phyloP scores from a whole-genome alignment of 129 eudicot genomes.

The Lactuca saligna region DNA sequence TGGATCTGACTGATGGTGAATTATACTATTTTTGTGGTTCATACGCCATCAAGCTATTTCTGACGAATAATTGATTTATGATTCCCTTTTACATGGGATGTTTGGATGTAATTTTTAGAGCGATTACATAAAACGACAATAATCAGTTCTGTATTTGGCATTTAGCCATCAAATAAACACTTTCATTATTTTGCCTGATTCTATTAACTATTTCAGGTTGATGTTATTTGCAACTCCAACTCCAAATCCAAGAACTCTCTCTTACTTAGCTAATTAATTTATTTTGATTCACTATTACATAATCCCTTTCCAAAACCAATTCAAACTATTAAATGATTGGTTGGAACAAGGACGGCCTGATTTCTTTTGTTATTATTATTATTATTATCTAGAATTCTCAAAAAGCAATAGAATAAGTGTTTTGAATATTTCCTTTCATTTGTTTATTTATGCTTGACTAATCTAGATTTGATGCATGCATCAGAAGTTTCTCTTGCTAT shows the following conservation, averaged over 20 bases:
- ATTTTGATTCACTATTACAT: not conserved
- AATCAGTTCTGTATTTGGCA: not conserved
- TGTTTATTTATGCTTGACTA: not conserved
- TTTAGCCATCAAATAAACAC: not conserved
- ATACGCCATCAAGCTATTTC: not conserved
- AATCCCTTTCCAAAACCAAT: not conserved
- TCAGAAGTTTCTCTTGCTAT: not conserved
- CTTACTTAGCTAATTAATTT: not conserved
- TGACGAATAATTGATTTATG: conserved; percentile 6
- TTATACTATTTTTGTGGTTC: conserved; percentile 10
- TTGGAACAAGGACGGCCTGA: conserved; percentile 6
- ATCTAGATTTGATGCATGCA: conserved; percentile 3
- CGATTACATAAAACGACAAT: conserved; percentile 1
- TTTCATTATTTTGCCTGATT: not conserved
- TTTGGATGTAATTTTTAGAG: not conserved
- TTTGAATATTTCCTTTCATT: not conserved
- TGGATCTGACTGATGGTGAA: conserved; percentile 34
- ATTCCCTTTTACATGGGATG: not conserved
- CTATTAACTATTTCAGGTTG: not conserved
- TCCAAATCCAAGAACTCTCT: not conserved
- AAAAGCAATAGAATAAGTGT: conserved; percentile 13
- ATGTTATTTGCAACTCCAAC: not conserved
- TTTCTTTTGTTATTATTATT: conserved; percentile 29
- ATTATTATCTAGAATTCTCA: not conserved
- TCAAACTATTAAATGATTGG: not conserved